phyloP scores from a whole-genome alignment of 257 asterid genomes.

The Solanum virginianum region DNA sequence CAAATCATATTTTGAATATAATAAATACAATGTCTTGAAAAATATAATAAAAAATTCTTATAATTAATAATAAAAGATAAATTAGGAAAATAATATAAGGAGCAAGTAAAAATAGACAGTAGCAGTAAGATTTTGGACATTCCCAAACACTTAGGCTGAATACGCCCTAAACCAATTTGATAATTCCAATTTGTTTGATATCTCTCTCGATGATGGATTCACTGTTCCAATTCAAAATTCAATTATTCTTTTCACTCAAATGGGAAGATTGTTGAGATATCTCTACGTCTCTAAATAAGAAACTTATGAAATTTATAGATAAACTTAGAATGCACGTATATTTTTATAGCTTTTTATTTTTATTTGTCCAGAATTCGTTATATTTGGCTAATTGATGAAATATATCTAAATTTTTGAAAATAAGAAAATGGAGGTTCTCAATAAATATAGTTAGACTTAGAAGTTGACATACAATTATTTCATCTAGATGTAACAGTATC shows the following conservation, averaged over 20 bases:
- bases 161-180: too few relatives aligned
- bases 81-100: too few relatives aligned
- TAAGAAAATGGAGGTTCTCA: not conserved
- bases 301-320: not conserved
- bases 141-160: too few relatives aligned
- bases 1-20: too few relatives aligned
- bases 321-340: not conserved
- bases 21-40: too few relatives aligned
- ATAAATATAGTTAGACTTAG: not conserved
- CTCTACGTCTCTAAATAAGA: not conserved
- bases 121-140: too few relatives aligned
- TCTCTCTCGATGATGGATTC: too few relatives aligned
- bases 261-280: not conserved
- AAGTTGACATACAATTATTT: not conserved
- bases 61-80: too few relatives aligned
- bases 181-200: too few relatives aligned
- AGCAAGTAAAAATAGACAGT: too few relatives aligned
- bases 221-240: not conserved
- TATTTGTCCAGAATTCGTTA: not conserved
- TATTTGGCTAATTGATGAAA: not conserved
- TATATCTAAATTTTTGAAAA: not conserved
- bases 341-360: not conserved
- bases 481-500: not conserved
- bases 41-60: too few relatives aligned
- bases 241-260: not conserved